Base-by-base conservation (phyloP, 1,284 basidiomycete species). In the Ustilago cynodontis region DNA sequence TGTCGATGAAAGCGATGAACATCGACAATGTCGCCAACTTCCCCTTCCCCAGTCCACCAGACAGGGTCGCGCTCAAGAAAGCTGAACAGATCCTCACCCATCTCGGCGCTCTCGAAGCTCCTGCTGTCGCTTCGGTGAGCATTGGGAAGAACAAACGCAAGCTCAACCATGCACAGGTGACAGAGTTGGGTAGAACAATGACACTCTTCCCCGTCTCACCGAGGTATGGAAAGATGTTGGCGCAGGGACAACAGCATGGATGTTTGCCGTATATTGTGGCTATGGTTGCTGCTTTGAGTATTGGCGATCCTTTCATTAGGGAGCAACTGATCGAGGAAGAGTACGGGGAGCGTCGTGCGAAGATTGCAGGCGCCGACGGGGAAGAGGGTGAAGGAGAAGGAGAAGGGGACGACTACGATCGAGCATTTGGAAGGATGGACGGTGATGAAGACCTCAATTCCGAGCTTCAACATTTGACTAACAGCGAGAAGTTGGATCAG, bases 1-100 rank as follows among this genome's bases (percentile, higher is more conserved):
- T 99, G 37, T 94, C 98, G 87, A 99, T 99, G 97, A 99, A 99
- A 89, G 92, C 92, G 85, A 98, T 99, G 95, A 94, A 98, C 84
- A 95, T 99, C 70, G 95, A 98, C 82, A 90, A 94, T 0, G 94
- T 99, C 24, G 89, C 93, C 80, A 98, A 98, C 87, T 99, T 99
- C 86, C 97, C 97, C 11, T 99, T 99, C 88, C 97, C 97, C 0
- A 98, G 97, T 0, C 92, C 96, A 10, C 97, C 97, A 0, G 93
- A 98, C 85, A 90, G 92, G n/a, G 81, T 87, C 4, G 90, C 91
- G 11, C 88, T 99, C 29, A 89, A 88, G 61, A 92, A 92, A 81
- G 95, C 97, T 1, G 96, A 99, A 86, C 90, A 89, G 47, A 88
- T 92, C 2, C 88, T 99, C 37, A 90, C 89, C 16, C 90, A 94